A percentile compares a stretch with the other conserved stretches of the same genome.
These are phyloP conservation scores for Croton setiger DNA, from an alignment of 441 rosid species.

Conservation along the genomic window DNA sequence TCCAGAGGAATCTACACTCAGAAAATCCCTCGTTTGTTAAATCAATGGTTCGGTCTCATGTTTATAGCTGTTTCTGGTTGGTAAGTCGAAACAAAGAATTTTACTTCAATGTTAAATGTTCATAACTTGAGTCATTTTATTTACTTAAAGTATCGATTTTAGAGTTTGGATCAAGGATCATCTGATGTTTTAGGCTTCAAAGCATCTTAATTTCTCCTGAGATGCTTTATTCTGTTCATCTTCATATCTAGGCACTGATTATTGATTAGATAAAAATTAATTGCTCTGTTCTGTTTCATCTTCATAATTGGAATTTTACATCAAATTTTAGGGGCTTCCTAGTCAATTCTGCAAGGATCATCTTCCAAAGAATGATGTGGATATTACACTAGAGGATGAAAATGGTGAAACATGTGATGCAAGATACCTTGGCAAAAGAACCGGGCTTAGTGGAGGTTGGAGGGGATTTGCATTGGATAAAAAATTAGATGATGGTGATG, in stretches of 20 bases:
- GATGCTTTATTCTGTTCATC: too few species aligned
- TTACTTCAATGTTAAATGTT: not conserved
- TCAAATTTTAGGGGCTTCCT: constrained; percentile 48
- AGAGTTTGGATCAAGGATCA: not conserved
- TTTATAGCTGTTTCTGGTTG: constrained; percentile 71
- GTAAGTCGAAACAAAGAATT: constrained; percentile 29
- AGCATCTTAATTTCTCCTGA: not conserved
- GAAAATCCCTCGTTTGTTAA: constrained; percentile 53
- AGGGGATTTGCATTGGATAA: constrained; percentile 52
- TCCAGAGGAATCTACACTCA: constrained; percentile 36
- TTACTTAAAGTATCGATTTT: not conserved
- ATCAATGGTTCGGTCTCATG: constrained; percentile 69
- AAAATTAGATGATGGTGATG: constrained; percentile 62
- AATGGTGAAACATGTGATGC: constrained; percentile 37
- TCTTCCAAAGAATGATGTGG: constrained; percentile 37
- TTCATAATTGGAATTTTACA: too few species aligned
- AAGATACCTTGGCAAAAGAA: constrained; percentile 34
- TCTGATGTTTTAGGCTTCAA: not conserved
- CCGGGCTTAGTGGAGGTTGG: constrained; percentile 71
- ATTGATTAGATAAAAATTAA: too few species aligned
- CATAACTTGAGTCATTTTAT: not conserved
- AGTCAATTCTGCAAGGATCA: constrained; percentile 38
- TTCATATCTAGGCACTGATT: too few species aligned
- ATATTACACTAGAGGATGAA: constrained; percentile 47
- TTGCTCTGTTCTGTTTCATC: too few species aligned